Conservation (phyloP, 306 rosid genomes). For the Malus sieversii region DNA sequence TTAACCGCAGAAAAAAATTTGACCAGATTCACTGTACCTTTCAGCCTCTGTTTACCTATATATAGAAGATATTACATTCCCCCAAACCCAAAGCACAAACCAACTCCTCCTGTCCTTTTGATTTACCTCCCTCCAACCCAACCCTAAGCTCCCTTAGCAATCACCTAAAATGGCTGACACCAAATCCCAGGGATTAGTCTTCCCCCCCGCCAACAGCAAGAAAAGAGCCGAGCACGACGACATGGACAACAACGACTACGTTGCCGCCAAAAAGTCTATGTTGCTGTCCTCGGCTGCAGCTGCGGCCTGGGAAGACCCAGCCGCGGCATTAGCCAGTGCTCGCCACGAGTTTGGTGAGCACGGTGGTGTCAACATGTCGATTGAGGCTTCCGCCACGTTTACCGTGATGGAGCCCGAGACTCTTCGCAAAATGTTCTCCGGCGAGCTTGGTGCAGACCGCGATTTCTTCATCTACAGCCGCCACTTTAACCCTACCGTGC, state of each 20-base stretch:
- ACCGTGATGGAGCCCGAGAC: conserved; percentile 98
- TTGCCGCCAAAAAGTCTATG: conserved; percentile 37
- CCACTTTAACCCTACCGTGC: conserved; percentile 90
- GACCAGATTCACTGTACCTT: conserved; percentile 27
- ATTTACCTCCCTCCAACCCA: neutral
- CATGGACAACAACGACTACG: conserved; percentile 1
- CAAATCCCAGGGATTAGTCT: neutral
- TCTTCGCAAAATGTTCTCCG: conserved; percentile 76
- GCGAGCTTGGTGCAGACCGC: conserved; percentile 79
- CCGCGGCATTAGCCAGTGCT: conserved; percentile 57
- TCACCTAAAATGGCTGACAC: conserved; percentile 37
- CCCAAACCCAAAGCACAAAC: neutral
- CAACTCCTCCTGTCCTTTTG: neutral
- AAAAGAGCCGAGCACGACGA: conserved; percentile 36
- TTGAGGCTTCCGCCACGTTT: conserved; percentile 96
- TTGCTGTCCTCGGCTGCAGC: neutral
- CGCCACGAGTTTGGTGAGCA: conserved; percentile 98
- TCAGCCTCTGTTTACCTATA: neutral
- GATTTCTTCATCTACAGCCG: conserved; percentile 96
- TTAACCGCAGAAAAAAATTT: neutral
- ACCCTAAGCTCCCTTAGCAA: neutral
- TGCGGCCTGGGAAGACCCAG: conserved; percentile 37
- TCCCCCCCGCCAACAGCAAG: conserved; percentile 12
- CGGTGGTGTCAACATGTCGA: conserved; percentile 98
- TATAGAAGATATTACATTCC: neutral